A percentile compares a stretch with the other conserved stretches of the same genome.
phyloP scores from a whole-genome alignment of 768 basidiomycete species.

The Hortiboletus flavorubellus region DNA sequence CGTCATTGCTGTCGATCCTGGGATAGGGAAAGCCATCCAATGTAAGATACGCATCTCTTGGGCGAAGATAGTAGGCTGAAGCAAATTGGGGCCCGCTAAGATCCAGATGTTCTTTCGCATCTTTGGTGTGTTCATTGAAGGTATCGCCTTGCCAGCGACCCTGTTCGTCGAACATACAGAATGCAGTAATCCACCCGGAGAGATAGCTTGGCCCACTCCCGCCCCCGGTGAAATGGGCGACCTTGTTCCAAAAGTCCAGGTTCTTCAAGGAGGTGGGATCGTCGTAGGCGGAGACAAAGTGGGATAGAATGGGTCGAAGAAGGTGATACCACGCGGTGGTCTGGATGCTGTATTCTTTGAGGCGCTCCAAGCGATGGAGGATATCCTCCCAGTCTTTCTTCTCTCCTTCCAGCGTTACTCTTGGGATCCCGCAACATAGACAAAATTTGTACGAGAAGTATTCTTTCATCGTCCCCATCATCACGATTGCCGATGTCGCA shows the following conservation, averaged over 20 bases:
- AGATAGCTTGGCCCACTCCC: not conserved
- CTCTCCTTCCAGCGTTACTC: conserved; percentile 10
- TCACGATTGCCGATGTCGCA: conserved; percentile 31
- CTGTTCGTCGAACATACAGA: not conserved
- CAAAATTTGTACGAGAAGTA: conserved; percentile 27
- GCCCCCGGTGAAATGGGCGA: not conserved
- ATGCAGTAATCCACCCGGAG: not conserved
- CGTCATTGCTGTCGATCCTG: not conserved
- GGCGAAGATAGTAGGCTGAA: not conserved
- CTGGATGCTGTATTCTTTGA: conserved; percentile 32
- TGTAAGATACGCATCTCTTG: not conserved
- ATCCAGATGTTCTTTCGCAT: not conserved
- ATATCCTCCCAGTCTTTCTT: conserved; percentile 34
- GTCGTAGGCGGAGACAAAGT: conserved; percentile 29
- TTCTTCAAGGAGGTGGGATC: conserved; percentile 11
- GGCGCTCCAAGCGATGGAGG: conserved; percentile 34
- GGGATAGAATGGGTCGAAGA: conserved; percentile 26
- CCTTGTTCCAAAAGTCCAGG: conserved; percentile 18
- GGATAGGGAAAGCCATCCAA: not conserved
- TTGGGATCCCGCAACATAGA: not conserved
- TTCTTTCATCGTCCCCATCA: conserved; percentile 38
- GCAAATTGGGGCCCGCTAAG: not conserved
- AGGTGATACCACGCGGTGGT: conserved; percentile 23
- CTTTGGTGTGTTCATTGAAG: not conserved
- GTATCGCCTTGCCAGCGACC: not conserved